These are phyloP conservation scores for Pythium coloratum DNA, from an alignment of 352 stramenopile genomes.

Conservation along the genomic window DNA sequence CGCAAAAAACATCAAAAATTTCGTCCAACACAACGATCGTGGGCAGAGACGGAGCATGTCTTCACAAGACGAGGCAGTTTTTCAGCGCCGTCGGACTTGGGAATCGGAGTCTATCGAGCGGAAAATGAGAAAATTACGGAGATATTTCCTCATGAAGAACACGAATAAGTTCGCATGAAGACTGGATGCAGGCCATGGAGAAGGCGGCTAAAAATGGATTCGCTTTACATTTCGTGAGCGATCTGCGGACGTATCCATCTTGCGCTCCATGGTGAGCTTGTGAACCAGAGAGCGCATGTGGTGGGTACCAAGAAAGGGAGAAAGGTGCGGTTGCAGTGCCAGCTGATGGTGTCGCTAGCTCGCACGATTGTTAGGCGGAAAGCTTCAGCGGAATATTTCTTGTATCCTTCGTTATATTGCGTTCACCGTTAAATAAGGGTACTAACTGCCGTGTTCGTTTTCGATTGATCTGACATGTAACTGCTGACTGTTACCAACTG, in stretches of 20 bases:
- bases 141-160: neutral
- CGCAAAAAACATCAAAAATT: neutral
- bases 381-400: slow-evolving; percentile 13
- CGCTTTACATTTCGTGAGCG: neutral
- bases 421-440: slow-evolving; percentile 30
- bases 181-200: neutral
- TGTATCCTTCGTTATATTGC: slow-evolving; percentile 7
- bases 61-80: neutral
- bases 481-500: slow-evolving; percentile 10
- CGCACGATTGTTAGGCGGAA: slow-evolving; percentile 13
- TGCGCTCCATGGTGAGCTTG: neutral
- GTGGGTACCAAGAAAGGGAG: neutral
- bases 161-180: neutral
- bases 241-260: neutral
- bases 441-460: slow-evolving; percentile 19
- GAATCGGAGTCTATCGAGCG: neutral
- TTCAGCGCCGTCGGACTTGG: neutral
- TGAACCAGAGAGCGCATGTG: slow-evolving; percentile 1
- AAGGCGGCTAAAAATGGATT: neutral
- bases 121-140: neutral
- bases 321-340: slow-evolving; percentile 3
- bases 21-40: neutral
- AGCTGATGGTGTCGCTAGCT: slow-evolving; percentile 20
- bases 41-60: neutral
- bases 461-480: slow-evolving; percentile 21